These are phyloP conservation scores for Fonsecaea erecta DNA, from an alignment of 2,329 filamentous ascomycete species.

Conservation along the genomic window DNA sequence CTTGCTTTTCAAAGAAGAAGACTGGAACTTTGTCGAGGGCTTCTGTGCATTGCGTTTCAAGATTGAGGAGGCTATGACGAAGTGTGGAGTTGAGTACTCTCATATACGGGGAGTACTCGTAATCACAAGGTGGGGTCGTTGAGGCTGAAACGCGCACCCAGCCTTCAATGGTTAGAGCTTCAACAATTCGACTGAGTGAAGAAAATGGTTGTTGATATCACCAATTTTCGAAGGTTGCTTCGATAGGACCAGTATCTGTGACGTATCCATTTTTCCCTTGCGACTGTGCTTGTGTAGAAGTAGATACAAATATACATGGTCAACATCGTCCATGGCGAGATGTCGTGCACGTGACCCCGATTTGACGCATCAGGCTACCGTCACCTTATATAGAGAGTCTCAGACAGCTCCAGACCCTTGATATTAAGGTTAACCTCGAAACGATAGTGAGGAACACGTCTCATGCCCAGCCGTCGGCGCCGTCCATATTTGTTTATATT, in stretches of 20 bases:
- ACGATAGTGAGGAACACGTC: not conserved
- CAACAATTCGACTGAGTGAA: not conserved
- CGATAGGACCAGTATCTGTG: not conserved
- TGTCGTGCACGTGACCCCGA: not conserved
- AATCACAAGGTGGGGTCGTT: not conserved
- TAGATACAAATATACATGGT: too few relatives aligned
- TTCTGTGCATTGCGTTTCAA: not conserved
- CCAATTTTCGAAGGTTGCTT: too few relatives aligned
- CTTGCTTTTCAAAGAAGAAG: not conserved
- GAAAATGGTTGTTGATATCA: not conserved
- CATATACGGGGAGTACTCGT: not conserved
- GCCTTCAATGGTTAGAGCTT: not conserved
- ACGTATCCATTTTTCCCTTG: not conserved
- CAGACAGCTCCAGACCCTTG: not conserved
- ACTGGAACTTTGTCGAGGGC: too few relatives aligned
- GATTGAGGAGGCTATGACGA: not conserved
- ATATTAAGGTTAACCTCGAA: not conserved
- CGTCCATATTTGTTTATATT: conserved; percentile 6
- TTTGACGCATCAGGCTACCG: not conserved
- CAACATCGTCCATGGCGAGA: too few relatives aligned
- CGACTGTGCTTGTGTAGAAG: not conserved
- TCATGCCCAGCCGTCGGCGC: not conserved
- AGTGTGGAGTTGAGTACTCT: not conserved
- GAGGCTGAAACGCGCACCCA: not conserved
- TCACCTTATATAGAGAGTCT: not conserved